Conservation (phyloP, 495 filamentous ascomycete genomes). For the Lophiotrema nucula region DNA sequence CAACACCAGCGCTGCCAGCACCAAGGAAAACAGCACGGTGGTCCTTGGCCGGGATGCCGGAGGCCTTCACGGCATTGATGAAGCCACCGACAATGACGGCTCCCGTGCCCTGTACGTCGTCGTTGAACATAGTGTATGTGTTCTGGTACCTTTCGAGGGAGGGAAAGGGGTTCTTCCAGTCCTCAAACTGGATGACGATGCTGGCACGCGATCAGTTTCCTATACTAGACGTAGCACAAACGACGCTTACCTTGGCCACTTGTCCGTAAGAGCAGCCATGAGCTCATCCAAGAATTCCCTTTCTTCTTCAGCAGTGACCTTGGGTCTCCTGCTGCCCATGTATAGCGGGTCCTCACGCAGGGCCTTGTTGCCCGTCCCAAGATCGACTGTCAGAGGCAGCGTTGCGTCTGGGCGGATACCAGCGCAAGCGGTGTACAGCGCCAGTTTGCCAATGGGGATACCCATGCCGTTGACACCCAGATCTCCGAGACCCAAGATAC, state of each 20-base stretch:
- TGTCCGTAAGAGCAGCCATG: slow-evolving; percentile 86
- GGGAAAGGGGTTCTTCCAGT: slow-evolving; percentile 98
- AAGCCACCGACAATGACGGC: slow-evolving; percentile 93
- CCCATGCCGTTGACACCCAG: slow-evolving; percentile 97
- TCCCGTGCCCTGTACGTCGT: slow-evolving; percentile 97
- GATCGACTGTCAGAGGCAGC: slow-evolving; percentile 86
- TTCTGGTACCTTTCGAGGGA: slow-evolving; percentile 85
- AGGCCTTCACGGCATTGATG: slow-evolving; percentile 90
- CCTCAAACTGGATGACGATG: slow-evolving; percentile 97
- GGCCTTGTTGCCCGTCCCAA: slow-evolving; percentile 85
- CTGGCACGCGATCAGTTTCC: slow-evolving; percentile 43
- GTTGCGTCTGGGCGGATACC: slow-evolving; percentile 92
- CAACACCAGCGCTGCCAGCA: slow-evolving; percentile 91
- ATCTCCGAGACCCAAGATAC: slow-evolving; percentile 93
- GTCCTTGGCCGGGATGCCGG: slow-evolving; percentile 79
- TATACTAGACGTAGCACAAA: slow-evolving; percentile 6
- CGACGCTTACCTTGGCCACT: slow-evolving; percentile 69
- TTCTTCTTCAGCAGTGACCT: slow-evolving; percentile 76
- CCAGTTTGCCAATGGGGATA: slow-evolving; percentile 90
- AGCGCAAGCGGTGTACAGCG: slow-evolving; percentile 92
- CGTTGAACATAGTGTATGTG: slow-evolving; percentile 93
- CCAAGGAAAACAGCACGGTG: slow-evolving; percentile 96
- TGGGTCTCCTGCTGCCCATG: slow-evolving; percentile 81
- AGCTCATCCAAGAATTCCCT: slow-evolving; percentile 95
- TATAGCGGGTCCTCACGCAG: slow-evolving; percentile 92